These are phyloP conservation scores for Solanum peruvianum DNA, from an alignment of 257 asterid genomes.

Conservation along the genomic window DNA sequence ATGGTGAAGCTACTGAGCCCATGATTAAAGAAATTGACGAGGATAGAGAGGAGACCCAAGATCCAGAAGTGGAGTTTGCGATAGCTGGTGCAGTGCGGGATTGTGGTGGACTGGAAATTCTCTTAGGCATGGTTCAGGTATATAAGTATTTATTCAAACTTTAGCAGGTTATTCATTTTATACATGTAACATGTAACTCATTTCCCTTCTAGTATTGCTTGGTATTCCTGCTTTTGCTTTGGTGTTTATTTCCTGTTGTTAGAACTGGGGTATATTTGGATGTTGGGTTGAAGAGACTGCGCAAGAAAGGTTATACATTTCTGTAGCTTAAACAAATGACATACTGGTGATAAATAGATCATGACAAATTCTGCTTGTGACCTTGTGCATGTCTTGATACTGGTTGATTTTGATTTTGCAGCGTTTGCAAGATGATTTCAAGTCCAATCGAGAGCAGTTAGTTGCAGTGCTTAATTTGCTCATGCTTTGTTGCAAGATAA, in stretches of 20 bases:
- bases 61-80: slow-evolving; percentile 98
- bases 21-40: slow-evolving; percentile 98
- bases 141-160: slow-evolving; percentile 3
- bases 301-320: neutral
- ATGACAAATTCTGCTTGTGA: neutral
- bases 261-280: neutral
- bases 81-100: slow-evolving; percentile 93
- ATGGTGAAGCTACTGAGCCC: slow-evolving; percentile 99
- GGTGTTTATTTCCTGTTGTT: neutral
- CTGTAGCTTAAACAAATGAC: neutral
- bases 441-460: slow-evolving; percentile 84
- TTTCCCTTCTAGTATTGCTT: neutral
- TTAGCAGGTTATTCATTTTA: neutral
- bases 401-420: slow-evolving; percentile 19
- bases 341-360: neutral
- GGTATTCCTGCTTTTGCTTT: neutral
- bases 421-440: slow-evolving; percentile 88
- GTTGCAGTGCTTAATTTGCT: slow-evolving; percentile 85
- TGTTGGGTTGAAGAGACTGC: neutral
- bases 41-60: slow-evolving; percentile 98
- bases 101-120: slow-evolving; percentile 91
- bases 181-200: neutral
- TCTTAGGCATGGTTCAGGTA: slow-evolving; percentile 92
- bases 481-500: slow-evolving; percentile 93
- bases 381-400: neutral